Base-by-base conservation (phyloP, 2,329 filamentous ascomycete species). In the Ceratocystis papillata region DNA sequence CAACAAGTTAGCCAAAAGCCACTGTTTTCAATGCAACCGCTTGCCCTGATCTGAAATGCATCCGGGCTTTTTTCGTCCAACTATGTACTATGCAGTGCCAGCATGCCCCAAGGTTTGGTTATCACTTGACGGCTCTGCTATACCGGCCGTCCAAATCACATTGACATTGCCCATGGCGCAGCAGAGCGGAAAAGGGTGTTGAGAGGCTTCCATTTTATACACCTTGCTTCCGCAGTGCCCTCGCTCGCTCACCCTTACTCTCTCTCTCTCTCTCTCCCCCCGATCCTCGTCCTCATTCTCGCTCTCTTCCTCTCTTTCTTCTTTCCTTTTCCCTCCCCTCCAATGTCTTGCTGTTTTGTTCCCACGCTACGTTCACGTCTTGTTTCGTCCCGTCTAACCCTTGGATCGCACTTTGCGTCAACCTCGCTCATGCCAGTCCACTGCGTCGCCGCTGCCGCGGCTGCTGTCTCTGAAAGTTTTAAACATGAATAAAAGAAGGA, bases 361-460 rank as follows among this genome's bases (percentile, higher is more conserved):
- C 30, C 53, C 53, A 33, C 28, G 53, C 30, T 30, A 30, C 28
- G 53, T 30, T 17, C 53, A n/a, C 53, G 22, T 57, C 53, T 28
- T 57, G 53, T 57, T 57, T 57, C 53, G 53, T 57, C 53, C 17
- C 15, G 53, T 33, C 20, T 57, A 57, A 10, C 53, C 53, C 22
- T 57, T 57, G 53, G 17, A 15, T 28, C 17, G 53, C 7, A 57
- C 28, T 57, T 57, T 28, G 3, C 28, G 25, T 30, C 53, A 57
- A 30, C 53, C 17, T 30, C 53, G 28, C 17, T 30, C 53, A 57
- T 57, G 53, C 53, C 53, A 30, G 53, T 1, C 17, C 22, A 15
- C 2, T 22, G 17, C 22, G 10, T 50, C 17, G 5, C 17, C 46
- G 6, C 22, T 6, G 46, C 7, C 46, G 37, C 37, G 37, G 37